phyloP scores from a whole-genome alignment of 1,139 yeast species.

The Pichia kudriavzevii region DNA sequence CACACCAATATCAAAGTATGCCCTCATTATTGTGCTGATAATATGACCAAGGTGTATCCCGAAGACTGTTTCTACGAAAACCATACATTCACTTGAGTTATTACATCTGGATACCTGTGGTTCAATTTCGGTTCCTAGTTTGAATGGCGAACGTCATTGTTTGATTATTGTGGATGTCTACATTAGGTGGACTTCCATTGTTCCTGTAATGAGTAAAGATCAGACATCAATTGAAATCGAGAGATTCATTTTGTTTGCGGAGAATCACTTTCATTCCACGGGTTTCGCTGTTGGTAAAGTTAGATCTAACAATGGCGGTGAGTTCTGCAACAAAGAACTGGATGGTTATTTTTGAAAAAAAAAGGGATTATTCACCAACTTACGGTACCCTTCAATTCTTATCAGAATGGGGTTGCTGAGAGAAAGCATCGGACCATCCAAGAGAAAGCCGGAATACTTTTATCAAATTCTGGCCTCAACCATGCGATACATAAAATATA shows the following conservation, averaged over 20 bases:
- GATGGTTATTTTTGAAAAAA: not conserved
- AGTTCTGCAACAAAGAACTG: not conserved
- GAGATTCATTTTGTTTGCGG: not conserved
- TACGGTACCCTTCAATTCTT: constrained; percentile 1
- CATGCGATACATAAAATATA: too few relatives aligned
- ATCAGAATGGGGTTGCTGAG: constrained; percentile 8
- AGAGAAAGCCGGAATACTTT: not conserved
- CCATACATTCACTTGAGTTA: too few relatives aligned
- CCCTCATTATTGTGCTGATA: too few relatives aligned
- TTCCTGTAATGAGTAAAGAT: not conserved
- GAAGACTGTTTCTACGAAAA: too few relatives aligned
- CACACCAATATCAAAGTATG: too few relatives aligned
- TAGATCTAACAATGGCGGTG: constrained; percentile 1
- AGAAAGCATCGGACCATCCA: constrained; percentile 5
- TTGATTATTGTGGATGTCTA: constrained; percentile 1
- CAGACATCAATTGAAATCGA: not conserved
- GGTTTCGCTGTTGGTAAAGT: not conserved
- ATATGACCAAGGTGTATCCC: too few relatives aligned
- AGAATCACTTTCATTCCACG: not conserved
- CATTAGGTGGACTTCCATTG: constrained; percentile 1
- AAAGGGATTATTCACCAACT: constrained; percentile 1
- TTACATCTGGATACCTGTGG: too few relatives aligned
- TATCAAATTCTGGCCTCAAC: constrained; percentile 1
- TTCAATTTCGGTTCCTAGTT: not conserved
- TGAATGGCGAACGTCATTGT: too few relatives aligned